Evolutionary conservation across 805 yeast species (phyloP), one percentile per base, ranked within the genome.

Genomic region (Candida michaelii): DNA sequence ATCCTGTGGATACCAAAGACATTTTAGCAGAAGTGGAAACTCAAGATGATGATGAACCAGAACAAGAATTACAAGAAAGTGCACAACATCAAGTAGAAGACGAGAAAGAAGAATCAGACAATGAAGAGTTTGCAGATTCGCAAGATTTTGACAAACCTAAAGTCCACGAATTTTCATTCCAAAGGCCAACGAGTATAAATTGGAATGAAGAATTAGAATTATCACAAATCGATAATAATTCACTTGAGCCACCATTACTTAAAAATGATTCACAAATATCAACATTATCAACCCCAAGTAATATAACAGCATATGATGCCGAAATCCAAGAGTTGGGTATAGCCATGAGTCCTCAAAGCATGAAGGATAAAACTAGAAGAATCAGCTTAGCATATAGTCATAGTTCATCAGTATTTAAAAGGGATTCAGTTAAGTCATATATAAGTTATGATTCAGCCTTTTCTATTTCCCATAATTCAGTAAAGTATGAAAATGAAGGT

Each of bases 381-480:
- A 58, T 64, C 23, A 62, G 66, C 42, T 51, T 63, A 35, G 65
- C 39, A 56, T 19, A 55, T 10, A 62, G 70, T 1, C 56, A 62
- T 18, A 57, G 59, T 16, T 67, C 78, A 1, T 65, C 69, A 2
- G 40, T 55, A 1, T 53, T 61, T 44, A 69, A 63, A 42, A 50
- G 65, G 40, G 66, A 65, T 24, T 73, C 80, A 1, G 50, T 59
- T 2, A 68, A 69, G 45, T 81, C 85, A 1, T 80, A 79, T 50
- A 49, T 80, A 36, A 77, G 83, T 30, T 82, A 81, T 47, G 85
- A 81, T 54, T 80, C 85, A 0, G 76, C 74, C 1, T 62, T 74
- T 32, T 77, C 83, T 6, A 45, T 59, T 13, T 49, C 61, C 2
- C 37, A 37, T 30, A 31, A 39, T 24, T 46, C 49, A 2, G 6